phyloP scores from a whole-genome alignment of 1,284 basidiomycete genomes.

The Wallemia mellicola region DNA sequence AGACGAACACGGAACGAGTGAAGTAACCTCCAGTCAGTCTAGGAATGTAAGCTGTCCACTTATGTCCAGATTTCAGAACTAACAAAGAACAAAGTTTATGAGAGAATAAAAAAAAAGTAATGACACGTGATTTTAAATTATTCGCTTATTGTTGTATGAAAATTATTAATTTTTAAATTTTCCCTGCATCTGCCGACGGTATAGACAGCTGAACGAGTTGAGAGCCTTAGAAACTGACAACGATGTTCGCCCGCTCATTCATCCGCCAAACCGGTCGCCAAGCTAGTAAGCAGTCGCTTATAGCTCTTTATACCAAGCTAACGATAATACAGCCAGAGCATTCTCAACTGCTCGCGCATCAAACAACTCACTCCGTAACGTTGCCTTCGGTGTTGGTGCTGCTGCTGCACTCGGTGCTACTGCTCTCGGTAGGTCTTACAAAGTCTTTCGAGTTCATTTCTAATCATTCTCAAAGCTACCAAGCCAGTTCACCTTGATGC shows the following conservation, averaged over 20 bases:
- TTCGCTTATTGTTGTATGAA: background rate
- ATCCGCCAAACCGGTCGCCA: background rate
- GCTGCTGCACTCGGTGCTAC: background rate
- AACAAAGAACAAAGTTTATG: too few relatives aligned
- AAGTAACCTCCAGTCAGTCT: background rate
- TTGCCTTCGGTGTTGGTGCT: background rate
- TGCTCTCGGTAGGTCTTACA: too few relatives aligned
- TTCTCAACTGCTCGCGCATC: background rate
- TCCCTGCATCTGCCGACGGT: background rate
- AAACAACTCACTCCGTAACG: background rate
- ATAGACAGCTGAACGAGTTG: too few relatives aligned
- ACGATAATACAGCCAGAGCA: background rate
- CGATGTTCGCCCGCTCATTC: background rate
- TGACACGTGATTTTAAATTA: background rate
- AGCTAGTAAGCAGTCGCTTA: background rate
- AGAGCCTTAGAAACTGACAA: background rate
- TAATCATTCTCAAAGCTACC: too few relatives aligned
- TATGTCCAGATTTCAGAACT: too few relatives aligned
- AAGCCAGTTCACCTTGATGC: slow-evolving; percentile 10
- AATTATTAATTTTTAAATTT: background rate
- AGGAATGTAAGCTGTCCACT: too few relatives aligned
- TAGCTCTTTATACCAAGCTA: background rate
- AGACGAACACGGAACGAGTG: background rate
- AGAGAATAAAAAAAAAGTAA: too few relatives aligned
- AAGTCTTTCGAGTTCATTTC: too few relatives aligned